A percentile compares a stretch with the other conserved stretches of the same genome.
Evolutionary conservation across 2,329 filamentous ascomycete genomes (phyloP).

Genomic region (Penicillium sp.): DNA sequence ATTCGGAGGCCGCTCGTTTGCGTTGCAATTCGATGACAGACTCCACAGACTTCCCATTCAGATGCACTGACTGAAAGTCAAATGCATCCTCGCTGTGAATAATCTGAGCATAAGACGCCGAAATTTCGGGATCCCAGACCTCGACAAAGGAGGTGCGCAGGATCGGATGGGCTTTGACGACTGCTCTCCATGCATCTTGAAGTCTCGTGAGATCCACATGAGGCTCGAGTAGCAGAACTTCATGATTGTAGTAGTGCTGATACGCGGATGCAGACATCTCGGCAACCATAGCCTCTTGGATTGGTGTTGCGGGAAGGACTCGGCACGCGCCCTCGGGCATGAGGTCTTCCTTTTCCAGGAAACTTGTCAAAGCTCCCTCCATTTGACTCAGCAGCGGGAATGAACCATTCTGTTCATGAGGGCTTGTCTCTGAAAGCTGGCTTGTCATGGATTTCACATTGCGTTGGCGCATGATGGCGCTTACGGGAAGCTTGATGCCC

Average conservation of each 20-base stretch:
- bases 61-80: conserved; percentile 38
- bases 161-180: conserved; percentile 67
- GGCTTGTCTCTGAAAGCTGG: conserved; percentile 22
- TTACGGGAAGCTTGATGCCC: conserved; percentile 67
- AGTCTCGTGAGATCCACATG: conserved; percentile 62
- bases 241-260: conserved; percentile 81
- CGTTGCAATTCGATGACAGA: conserved; percentile 28
- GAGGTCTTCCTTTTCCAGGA: conserved; percentile 42
- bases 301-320: conserved; percentile 74
- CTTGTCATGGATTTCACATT: conserved; percentile 66
- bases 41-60: conserved; percentile 28
- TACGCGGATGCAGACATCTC: conserved; percentile 79
- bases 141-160: conserved; percentile 74
- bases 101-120: conserved; percentile 61
- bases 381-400: conserved; percentile 21
- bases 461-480: conserved; percentile 73
- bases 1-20: conserved; percentile 12
- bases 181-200: conserved; percentile 62
- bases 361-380: conserved; percentile 42
- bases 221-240: conserved; percentile 66
- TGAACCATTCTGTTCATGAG: conserved; percentile 31
- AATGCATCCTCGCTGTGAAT: conserved; percentile 42
- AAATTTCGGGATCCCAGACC: conserved; percentile 63
- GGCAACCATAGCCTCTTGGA: conserved; percentile 84
- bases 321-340: conserved; percentile 54